phyloP scores from a whole-genome alignment of 2,329 filamentous ascomycete species.

The Aspergillus intermedius region DNA sequence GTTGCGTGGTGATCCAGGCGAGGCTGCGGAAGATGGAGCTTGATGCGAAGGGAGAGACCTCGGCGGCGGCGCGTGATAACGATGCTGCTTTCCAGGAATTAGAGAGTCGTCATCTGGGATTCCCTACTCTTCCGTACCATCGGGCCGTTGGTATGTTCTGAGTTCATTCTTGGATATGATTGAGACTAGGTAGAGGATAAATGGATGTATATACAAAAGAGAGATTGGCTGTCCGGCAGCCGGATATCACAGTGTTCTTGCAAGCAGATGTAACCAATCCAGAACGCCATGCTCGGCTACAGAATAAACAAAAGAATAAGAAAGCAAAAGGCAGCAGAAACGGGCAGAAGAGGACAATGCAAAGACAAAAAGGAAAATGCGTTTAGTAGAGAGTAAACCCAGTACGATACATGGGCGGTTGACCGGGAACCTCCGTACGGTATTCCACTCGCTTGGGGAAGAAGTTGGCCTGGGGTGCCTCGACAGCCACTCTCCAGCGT shows the following conservation, averaged over 20 bases:
- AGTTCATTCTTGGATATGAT: not conserved
- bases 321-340: not conserved
- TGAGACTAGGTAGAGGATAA: not conserved
- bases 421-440: slow-evolving; percentile 13
- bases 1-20: slow-evolving; percentile 29
- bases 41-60: slow-evolving; percentile 4
- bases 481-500: slow-evolving; percentile 17
- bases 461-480: slow-evolving; percentile 18
- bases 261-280: not conserved
- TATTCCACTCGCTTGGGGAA: slow-evolving; percentile 18
- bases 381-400: slow-evolving; percentile 18
- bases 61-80: slow-evolving; percentile 4
- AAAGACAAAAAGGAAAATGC: not conserved
- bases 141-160: slow-evolving; percentile 18
- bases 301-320: not conserved
- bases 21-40: slow-evolving; percentile 30
- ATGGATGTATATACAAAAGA: not conserved
- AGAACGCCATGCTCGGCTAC: not conserved
- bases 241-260: not conserved
- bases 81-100: slow-evolving; percentile 18
- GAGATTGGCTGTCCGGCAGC: not conserved
- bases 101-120: slow-evolving; percentile 19
- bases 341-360: too few species aligned
- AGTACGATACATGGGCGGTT: slow-evolving; percentile 18
- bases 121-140: slow-evolving; percentile 25